A percentile compares a stretch with the other conserved stretches of the same genome.
Conservation (phyloP, 306 rosid genomes). For the Inga oerstediana region DNA sequence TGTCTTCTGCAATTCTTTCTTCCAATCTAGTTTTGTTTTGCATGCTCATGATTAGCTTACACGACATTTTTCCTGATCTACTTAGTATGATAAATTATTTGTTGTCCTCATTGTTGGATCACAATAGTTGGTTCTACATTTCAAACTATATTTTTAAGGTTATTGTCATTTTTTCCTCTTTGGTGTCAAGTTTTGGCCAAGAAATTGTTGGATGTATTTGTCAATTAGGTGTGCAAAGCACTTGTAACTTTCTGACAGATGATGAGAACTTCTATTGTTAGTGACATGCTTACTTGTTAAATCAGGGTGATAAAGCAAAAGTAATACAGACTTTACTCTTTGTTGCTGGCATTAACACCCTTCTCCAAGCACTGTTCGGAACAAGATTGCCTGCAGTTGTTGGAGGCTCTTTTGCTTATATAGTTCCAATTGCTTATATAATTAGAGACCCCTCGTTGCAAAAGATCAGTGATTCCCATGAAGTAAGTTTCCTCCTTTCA, state of each 20-base stretch:
- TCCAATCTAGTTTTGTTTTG: not conserved
- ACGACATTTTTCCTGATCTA: not conserved
- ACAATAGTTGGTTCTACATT: not conserved
- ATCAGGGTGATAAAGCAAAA: conserved; percentile 89
- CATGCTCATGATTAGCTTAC: not conserved
- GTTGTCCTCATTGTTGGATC: not conserved
- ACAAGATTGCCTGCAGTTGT: conserved; percentile 94
- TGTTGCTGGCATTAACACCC: conserved; percentile 92
- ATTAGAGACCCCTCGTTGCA: conserved; percentile 71
- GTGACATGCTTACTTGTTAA: conserved; percentile 34
- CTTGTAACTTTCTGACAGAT: conserved; percentile 1
- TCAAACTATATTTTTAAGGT: not conserved
- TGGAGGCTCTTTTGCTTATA: conserved; percentile 94
- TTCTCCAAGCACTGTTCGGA: conserved; percentile 97
- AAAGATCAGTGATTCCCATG: conserved; percentile 70
- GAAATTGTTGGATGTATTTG: not conserved
- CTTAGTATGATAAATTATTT: not conserved
- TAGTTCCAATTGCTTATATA: conserved; percentile 80
- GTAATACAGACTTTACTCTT: conserved; percentile 94
- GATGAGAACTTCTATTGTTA: not conserved
- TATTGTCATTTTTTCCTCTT: not conserved
- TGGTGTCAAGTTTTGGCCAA: not conserved
- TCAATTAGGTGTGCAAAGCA: not conserved
- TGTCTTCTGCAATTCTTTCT: not conserved
- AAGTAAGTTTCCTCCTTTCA: conserved; percentile 55